Conservation (phyloP, 768 basidiomycete species). For the Zangia roseola region DNA sequence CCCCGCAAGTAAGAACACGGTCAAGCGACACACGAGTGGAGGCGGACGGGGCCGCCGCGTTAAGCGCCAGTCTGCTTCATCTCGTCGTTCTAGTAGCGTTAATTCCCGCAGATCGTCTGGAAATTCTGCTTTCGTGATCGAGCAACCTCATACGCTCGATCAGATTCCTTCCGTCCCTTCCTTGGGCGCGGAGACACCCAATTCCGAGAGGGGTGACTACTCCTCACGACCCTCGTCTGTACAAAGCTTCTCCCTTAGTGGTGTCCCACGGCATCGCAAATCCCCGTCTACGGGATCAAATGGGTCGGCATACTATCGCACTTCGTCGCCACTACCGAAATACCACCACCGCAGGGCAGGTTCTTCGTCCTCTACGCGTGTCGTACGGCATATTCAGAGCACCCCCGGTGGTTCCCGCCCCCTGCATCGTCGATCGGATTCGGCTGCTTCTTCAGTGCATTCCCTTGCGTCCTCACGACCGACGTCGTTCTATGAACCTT, state of each 20-base stretch:
- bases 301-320: conserved; percentile 60
- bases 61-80: conserved; percentile 73
- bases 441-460: conserved; percentile 73
- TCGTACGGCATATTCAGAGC: conserved; percentile 62
- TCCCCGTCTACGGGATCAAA: conserved; percentile 78
- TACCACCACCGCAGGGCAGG: conserved; percentile 77
- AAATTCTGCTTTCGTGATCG: conserved; percentile 50
- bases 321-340: conserved; percentile 72
- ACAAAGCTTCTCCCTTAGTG: conserved; percentile 68
- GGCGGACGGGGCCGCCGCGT: conserved; percentile 48
- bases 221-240: conserved; percentile 82
- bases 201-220: conserved; percentile 78
- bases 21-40: conserved; percentile 53
- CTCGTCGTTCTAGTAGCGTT: conserved; percentile 86
- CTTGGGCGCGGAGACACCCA: conserved; percentile 80
- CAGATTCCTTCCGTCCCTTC: conserved; percentile 66
- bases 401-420: conserved; percentile 37
- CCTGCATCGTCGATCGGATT: conserved; percentile 69
- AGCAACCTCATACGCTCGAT: conserved; percentile 48
- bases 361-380: conserved; percentile 80
- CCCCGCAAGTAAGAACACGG: conserved; percentile 33
- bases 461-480: conserved; percentile 76
- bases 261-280: conserved; percentile 57
- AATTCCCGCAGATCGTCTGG: conserved; percentile 77
- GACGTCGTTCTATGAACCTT: conserved; percentile 73